Evolutionary conservation across 139 green algal genomes (phyloP).

Genomic region (Pseudopediastrum boryanum): DNA sequence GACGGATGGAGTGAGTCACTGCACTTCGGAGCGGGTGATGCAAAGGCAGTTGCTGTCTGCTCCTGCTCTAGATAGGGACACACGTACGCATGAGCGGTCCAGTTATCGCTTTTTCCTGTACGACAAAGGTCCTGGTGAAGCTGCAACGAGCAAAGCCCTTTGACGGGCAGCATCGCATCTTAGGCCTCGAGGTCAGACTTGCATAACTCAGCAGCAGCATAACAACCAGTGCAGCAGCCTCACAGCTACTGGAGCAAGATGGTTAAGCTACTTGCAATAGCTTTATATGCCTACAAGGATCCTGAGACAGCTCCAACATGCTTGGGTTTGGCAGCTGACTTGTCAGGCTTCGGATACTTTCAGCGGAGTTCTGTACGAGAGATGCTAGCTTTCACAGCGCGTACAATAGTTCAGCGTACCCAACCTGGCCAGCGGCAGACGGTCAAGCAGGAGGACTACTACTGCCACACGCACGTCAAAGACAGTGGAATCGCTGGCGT

Average conservation of each 20-base stretch:
- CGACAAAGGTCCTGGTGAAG: no score
- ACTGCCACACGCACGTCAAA: conserved; percentile 91
- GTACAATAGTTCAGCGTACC: conserved; percentile 93
- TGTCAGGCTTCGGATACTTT: conserved; percentile 96
- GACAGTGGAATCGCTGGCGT: conserved; percentile 87
- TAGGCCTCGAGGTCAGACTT: no score
- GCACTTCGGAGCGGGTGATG: no score
- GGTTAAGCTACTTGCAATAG: conserved; percentile 37
- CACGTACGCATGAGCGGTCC: no score
- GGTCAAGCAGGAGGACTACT: conserved; percentile 92
- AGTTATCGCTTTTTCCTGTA: no score
- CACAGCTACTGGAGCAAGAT: conserved; percentile 3
- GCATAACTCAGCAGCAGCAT: no score
- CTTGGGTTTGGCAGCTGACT: conserved; percentile 83
- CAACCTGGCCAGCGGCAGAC: conserved; percentile 79
- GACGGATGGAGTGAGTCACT: no score
- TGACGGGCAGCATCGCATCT: no score
- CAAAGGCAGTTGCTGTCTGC: no score
- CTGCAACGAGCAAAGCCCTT: no score
- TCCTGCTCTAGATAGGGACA: no score
- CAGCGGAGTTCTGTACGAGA: conserved; percentile 87
- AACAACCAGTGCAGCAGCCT: not conserved
- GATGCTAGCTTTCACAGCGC: conserved; percentile 92
- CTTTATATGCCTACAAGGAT: conserved; percentile 16
- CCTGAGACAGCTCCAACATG: conserved; percentile 37